These are phyloP conservation scores for Serendipita sp. DNA, from an alignment of 768 basidiomycete genomes.

Conservation along the genomic window DNA sequence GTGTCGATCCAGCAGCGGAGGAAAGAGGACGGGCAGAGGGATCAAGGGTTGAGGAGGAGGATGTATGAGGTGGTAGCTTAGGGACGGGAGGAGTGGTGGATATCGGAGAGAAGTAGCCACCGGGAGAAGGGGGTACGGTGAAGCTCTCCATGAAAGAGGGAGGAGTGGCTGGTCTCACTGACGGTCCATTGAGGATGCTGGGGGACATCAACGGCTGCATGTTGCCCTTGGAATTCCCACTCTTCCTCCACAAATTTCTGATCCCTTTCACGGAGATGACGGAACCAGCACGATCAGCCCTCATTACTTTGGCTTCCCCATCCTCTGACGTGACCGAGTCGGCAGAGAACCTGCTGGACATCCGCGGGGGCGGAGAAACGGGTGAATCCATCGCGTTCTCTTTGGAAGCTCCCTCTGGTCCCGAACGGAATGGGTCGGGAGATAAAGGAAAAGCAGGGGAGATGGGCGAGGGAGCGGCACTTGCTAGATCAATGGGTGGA, in stretches of 20 bases:
- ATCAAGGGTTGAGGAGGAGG: slow-evolving; percentile 14
- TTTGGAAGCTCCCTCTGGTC: background rate
- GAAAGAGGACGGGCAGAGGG: background rate
- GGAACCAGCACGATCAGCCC: slow-evolving; percentile 24
- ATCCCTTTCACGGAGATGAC: slow-evolving; percentile 61
- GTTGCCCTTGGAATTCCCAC: slow-evolving; percentile 30
- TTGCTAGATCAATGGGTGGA: slow-evolving; percentile 7
- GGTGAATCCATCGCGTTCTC: background rate
- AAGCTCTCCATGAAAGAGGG: background rate
- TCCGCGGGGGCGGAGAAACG: slow-evolving; percentile 21
- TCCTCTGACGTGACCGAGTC: slow-evolving; percentile 39
- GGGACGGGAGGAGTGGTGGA: background rate
- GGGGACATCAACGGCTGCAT: slow-evolving; percentile 19
- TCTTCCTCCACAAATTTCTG: slow-evolving; percentile 67
- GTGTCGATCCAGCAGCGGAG: slow-evolving; percentile 23
- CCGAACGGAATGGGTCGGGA: slow-evolving; percentile 57
- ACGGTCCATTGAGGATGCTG: slow-evolving; percentile 8
- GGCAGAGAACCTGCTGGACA: slow-evolving; percentile 56
- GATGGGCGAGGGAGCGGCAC: slow-evolving; percentile 5
- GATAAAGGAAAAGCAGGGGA: slow-evolving; percentile 69
- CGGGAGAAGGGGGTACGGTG: background rate
- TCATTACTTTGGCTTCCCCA: slow-evolving; percentile 9
- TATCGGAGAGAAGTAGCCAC: background rate
- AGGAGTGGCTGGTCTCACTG: background rate
- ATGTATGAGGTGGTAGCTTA: background rate